A percentile compares a stretch with the other conserved stretches of the same genome.
Evolutionary conservation across 257 asterid species (phyloP).

Genomic region (Pogostemon cablin): DNA sequence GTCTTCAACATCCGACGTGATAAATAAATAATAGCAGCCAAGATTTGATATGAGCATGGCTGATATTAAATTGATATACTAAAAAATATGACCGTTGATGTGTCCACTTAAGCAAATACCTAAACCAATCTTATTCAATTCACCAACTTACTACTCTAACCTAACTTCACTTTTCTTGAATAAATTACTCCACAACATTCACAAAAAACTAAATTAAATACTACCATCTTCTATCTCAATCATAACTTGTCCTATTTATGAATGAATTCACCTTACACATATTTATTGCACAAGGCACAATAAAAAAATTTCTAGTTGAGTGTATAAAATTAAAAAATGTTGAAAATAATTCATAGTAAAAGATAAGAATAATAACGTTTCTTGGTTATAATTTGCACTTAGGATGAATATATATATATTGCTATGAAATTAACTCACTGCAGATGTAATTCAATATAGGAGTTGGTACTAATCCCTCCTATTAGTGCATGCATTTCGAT

Average conservation of each 20-base stretch:
- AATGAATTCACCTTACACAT: not conserved
- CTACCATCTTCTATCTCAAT: conserved; percentile 6
- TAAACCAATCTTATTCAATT: conserved; percentile 8
- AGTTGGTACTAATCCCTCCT: no score
- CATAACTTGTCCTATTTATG: not conserved
- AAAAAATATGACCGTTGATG: conserved; percentile 36
- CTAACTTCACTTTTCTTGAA: conserved; percentile 18
- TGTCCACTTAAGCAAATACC: conserved; percentile 29
- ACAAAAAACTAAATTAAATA: not conserved
- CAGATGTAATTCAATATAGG: no score
- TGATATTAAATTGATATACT: not conserved
- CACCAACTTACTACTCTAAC: conserved; percentile 17
- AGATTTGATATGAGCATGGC: not conserved
- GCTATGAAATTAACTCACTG: no score
- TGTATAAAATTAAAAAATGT: no score
- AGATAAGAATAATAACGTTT: no score
- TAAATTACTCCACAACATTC: conserved; percentile 19
- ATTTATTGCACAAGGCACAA: conserved; percentile 13
- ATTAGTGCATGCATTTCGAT: no score
- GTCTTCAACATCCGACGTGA: not conserved
- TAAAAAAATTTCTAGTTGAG: no score
- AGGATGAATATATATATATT: not conserved
- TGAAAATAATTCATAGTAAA: no score
- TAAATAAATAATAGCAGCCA: not conserved
- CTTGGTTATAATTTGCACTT: no score